Evolutionary conservation across 352 stramenopile species (phyloP).

Genomic region (Phytophthora meadii): DNA sequence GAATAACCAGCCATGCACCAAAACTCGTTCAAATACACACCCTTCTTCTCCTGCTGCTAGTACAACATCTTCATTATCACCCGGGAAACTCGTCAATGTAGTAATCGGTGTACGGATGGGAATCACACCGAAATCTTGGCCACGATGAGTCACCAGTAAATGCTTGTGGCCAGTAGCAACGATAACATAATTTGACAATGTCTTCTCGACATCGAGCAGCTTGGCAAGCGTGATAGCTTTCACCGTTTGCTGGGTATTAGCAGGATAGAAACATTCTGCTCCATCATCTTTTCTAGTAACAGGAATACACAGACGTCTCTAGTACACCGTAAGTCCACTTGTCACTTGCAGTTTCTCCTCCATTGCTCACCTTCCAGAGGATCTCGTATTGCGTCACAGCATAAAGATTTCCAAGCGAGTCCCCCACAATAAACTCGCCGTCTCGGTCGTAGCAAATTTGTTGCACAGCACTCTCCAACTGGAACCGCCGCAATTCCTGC

Average conservation of each 20-base stretch:
- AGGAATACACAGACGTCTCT: constrained; percentile 27
- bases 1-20: constrained; percentile 1
- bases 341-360: neutral
- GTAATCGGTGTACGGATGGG: constrained; percentile 36
- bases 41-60: constrained; percentile 57
- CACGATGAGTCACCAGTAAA: constrained; percentile 53
- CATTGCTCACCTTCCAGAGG: constrained; percentile 51
- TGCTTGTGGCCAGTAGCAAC: constrained; percentile 53
- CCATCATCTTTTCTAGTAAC: constrained; percentile 2
- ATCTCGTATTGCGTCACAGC: constrained; percentile 62
- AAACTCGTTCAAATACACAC: constrained; percentile 23
- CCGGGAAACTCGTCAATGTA: constrained; percentile 36
- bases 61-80: constrained; percentile 41
- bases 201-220: constrained; percentile 58
- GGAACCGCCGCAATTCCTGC: constrained; percentile 59
- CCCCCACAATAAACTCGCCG: constrained; percentile 54
- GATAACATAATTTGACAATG: constrained; percentile 59
- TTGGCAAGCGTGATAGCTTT: constrained; percentile 40
- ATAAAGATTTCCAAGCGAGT: constrained; percentile 55
- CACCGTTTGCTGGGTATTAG: constrained; percentile 33
- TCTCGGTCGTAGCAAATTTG: constrained; percentile 39
- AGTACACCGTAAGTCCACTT: constrained; percentile 3
- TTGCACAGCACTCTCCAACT: constrained; percentile 54
- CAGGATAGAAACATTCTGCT: constrained; percentile 44
- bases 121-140: constrained; percentile 40